Conservation (phyloP, 2,329 filamentous ascomycete genomes). For the Didymella lethalis region DNA sequence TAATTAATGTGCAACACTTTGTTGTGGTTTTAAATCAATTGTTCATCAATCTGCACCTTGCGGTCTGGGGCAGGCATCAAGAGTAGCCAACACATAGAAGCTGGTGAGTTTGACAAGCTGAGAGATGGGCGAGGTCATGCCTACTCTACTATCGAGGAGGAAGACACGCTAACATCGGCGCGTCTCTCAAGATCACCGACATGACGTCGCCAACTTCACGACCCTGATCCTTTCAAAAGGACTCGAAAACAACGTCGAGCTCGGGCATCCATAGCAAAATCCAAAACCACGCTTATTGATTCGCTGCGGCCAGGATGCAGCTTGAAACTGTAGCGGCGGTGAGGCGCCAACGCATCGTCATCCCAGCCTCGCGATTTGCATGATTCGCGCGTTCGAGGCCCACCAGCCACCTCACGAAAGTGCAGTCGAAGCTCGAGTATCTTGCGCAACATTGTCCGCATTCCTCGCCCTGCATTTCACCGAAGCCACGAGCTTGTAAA, state of each 20-base stretch:
- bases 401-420: conserved; percentile 43
- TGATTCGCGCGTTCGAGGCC: conserved; percentile 29
- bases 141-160: background rate
- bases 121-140: background rate
- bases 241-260: conserved; percentile 1
- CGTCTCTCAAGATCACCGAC: conserved; percentile 1
- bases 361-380: conserved; percentile 48
- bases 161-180: conserved; percentile 11
- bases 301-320: conserved; percentile 6
- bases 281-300: background rate
- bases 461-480: conserved; percentile 28
- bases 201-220: conserved; percentile 16
- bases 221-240: background rate
- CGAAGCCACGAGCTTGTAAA: conserved; percentile 14
- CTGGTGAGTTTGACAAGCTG: background rate
- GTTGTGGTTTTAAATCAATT: background rate
- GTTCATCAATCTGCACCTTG: background rate
- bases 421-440: conserved; percentile 18
- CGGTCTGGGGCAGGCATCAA: background rate
- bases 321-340: conserved; percentile 29
- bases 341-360: conserved; percentile 41
- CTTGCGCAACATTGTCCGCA: conserved; percentile 19
- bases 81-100: background rate
- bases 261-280: conserved; percentile 3
- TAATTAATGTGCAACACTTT: too few species aligned